Evolutionary conservation across 495 filamentous ascomycete species (phyloP).

Genomic region (Neurospora discreta): DNA sequence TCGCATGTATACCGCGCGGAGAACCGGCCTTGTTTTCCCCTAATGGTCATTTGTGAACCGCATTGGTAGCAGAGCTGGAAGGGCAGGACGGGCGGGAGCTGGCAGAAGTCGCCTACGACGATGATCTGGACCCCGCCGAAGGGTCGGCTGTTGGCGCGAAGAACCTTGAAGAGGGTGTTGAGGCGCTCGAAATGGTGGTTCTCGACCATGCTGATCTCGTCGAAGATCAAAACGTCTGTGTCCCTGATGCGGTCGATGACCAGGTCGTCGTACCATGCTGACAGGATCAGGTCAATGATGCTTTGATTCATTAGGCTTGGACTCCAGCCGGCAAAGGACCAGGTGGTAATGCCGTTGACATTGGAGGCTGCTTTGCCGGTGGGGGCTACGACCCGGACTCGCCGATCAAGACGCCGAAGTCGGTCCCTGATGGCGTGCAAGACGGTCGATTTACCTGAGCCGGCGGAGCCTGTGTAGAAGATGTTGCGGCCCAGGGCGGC

Average conservation of each 20-base stretch:
- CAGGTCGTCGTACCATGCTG: too few relatives aligned
- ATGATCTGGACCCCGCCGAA: constrained; percentile 92
- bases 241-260: too few relatives aligned
- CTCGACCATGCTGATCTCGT: constrained; percentile 42
- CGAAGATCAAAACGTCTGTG: constrained; percentile 33
- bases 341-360: constrained; percentile 43
- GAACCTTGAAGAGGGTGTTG: constrained; percentile 14
- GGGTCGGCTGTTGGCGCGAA: too few relatives aligned
- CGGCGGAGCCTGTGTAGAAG: constrained; percentile 53
- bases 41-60: too few relatives aligned
- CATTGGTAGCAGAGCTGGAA: constrained; percentile 54
- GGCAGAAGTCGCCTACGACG: constrained; percentile 94
- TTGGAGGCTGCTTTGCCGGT: constrained; percentile 45
- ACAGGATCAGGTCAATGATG: too few relatives aligned
- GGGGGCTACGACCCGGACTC: constrained; percentile 43
- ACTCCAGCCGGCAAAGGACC: constrained; percentile 44
- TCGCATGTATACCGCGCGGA: too few relatives aligned
- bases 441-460: constrained; percentile 49
- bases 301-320: constrained; percentile 20
- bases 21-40: too few relatives aligned
- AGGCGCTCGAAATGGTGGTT: constrained; percentile 44
- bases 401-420: constrained; percentile 9
- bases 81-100: constrained; percentile 83
- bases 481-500: constrained; percentile 41
- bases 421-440: constrained; percentile 24